These are phyloP conservation scores for Solanum tarapatanum DNA, from an alignment of 257 asterid genomes.

Conservation along the genomic window DNA sequence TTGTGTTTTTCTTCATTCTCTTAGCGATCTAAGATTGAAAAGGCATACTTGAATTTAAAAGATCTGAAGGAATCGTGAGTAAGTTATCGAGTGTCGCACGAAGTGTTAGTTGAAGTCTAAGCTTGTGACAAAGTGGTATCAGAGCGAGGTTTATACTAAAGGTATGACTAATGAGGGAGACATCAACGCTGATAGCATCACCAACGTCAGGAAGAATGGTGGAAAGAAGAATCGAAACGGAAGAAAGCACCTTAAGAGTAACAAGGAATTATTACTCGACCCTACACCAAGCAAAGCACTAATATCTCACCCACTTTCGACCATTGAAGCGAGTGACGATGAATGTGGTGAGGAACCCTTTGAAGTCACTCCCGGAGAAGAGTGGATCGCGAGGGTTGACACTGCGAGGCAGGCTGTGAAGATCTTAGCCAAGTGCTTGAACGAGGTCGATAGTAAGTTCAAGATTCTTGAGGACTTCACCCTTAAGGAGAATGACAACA, in stretches of 20 bases:
- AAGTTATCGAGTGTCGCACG: not conserved
- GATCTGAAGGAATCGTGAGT: not conserved
- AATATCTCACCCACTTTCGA: not conserved
- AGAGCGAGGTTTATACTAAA: not conserved
- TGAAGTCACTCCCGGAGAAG: not conserved
- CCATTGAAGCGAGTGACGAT: not conserved
- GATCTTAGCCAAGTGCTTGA: no score
- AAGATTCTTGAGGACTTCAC: no score
- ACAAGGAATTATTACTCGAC: not conserved
- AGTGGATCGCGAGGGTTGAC: not conserved
- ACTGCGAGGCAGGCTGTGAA: not conserved
- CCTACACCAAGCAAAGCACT: fast-evolving
- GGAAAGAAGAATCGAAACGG: not conserved
- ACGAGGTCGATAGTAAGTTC: no score
- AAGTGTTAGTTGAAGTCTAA: not conserved
- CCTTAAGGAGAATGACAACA: no score
- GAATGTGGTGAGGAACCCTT: not conserved
- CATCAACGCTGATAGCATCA: not conserved
- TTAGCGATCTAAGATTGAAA: not conserved
- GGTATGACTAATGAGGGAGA: not conserved
- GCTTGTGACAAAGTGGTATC: not conserved
- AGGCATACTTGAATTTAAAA: not conserved
- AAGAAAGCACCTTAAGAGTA: not conserved
- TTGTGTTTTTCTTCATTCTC: not conserved
- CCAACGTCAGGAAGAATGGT: not conserved